Evolutionary conservation across 1,284 basidiomycete genomes (phyloP).

Genomic region (Abortiporus biennis): DNA sequence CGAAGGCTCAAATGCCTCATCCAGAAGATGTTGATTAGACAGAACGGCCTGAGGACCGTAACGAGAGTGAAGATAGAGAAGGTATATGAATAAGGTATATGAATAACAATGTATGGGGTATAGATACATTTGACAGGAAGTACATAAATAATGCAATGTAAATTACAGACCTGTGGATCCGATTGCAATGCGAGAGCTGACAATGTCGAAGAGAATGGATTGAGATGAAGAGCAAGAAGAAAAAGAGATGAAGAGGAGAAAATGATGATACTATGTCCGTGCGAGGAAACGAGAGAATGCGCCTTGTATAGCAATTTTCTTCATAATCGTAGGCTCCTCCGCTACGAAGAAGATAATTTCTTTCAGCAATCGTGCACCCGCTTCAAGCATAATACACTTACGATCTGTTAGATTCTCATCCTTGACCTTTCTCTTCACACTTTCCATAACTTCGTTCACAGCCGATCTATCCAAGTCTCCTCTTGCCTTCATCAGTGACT

Average conservation of each 20-base stretch:
- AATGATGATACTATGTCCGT: neutral
- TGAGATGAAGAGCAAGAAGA: conserved; percentile 1
- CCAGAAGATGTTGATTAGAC: too few relatives aligned
- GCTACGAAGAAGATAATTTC: conserved; percentile 34
- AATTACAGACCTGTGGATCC: neutral
- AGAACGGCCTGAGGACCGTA: neutral
- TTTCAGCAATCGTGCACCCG: too few relatives aligned
- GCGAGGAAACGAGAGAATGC: conserved; percentile 64
- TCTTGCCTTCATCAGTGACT: conserved; percentile 83
- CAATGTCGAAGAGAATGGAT: conserved; percentile 2
- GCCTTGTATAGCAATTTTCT: conserved; percentile 72
- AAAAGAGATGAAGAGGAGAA: neutral
- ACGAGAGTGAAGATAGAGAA: neutral
- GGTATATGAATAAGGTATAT: conserved; percentile 1
- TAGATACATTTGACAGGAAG: neutral
- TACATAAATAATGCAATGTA: too few relatives aligned
- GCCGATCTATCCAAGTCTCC: conserved; percentile 87
- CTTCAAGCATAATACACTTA: conserved; percentile 38
- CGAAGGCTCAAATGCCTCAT: conserved; percentile 14
- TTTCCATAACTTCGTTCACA: conserved; percentile 93
- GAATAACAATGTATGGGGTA: neutral
- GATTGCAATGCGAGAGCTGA: neutral
- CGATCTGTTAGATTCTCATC: conserved; percentile 82
- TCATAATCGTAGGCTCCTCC: conserved; percentile 79
- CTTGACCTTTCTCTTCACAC: conserved; percentile 86